Evolutionary conservation across 2,329 filamentous ascomycete genomes (phyloP).

Genomic region (Aspergillus fumigatiaffinis): DNA sequence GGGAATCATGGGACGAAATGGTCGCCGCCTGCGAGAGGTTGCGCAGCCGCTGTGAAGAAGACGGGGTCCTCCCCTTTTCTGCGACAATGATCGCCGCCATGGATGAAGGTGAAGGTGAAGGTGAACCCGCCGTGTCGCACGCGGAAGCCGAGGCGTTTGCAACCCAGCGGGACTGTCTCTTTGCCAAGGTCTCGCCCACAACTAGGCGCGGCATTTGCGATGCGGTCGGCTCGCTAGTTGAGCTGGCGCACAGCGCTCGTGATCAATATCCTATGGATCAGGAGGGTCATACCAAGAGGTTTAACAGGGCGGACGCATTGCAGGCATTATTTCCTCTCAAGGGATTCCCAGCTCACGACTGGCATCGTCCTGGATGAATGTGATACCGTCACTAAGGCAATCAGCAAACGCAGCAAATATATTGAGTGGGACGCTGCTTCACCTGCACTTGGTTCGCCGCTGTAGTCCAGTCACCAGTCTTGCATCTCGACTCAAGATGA

Average conservation of each 20-base stretch:
- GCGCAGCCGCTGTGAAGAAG: constrained; percentile 2
- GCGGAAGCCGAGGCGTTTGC: constrained; percentile 11
- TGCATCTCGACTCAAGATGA: too few relatives aligned
- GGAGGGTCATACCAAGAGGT: too few relatives aligned
- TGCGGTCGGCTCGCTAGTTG: constrained; percentile 8
- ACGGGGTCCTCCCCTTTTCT: constrained; percentile 1
- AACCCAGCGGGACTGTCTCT: constrained; percentile 6
- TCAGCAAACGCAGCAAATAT: too few relatives aligned
- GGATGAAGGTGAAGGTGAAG: constrained; percentile 3
- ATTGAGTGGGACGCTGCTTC: too few relatives aligned
- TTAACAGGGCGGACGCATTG: too few relatives aligned
- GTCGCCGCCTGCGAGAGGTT: constrained; percentile 1
- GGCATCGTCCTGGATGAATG: too few relatives aligned
- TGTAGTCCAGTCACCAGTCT: too few relatives aligned
- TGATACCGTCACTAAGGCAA: too few relatives aligned
- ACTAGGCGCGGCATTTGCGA: constrained; percentile 7
- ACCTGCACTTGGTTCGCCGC: too few relatives aligned
- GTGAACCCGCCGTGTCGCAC: constrained; percentile 1
- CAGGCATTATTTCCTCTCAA: too few relatives aligned
- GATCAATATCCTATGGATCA: too few relatives aligned
- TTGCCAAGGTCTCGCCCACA: constrained; percentile 4
- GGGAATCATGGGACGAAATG: constrained; percentile 2
- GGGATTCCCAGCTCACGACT: too few relatives aligned
- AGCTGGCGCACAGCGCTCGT: not conserved
- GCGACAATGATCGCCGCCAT: constrained; percentile 3